Percentiles rank a stretch among this genome's conserved stretches.
Evolutionary conservation across 768 basidiomycete species (phyloP).

Genomic region (Leccinum subtestaceum): DNA sequence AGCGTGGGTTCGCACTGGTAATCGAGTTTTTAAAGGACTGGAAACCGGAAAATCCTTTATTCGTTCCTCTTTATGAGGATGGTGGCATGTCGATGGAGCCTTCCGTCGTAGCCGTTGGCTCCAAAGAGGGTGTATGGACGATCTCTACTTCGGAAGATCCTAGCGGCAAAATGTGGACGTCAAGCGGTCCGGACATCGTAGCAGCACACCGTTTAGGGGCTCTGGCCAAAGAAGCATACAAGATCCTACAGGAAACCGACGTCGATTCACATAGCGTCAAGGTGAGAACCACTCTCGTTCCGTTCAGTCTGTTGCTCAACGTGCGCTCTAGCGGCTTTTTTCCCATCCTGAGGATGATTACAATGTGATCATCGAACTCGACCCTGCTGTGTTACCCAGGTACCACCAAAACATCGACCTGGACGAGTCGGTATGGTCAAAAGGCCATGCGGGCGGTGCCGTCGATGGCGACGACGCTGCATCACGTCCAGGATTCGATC

Average conservation of each 20-base stretch:
- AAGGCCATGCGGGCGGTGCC: constrained; percentile 25
- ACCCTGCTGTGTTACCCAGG: constrained; percentile 61
- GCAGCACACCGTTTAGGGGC: constrained; percentile 71
- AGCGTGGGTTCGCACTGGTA: constrained; percentile 74
- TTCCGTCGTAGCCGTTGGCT: constrained; percentile 27
- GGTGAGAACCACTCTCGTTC: constrained; percentile 38
- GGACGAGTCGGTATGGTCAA: constrained; percentile 45
- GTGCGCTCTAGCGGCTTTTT: constrained; percentile 65
- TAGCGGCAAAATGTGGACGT: constrained; percentile 76
- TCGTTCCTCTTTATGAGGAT: constrained; percentile 66
- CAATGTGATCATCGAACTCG: constrained; percentile 77
- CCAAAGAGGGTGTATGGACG: constrained; percentile 61
- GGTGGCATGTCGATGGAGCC: constrained; percentile 6
- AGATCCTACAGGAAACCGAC: constrained; percentile 52
- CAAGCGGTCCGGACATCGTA: constrained; percentile 59
- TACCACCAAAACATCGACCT: constrained; percentile 69
- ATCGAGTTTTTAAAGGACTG: constrained; percentile 75
- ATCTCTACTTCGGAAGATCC: constrained; percentile 77
- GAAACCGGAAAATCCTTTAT: constrained; percentile 75
- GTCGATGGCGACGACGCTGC: constrained; percentile 31
- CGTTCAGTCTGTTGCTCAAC: not conserved
- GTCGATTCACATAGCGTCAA: constrained; percentile 51
- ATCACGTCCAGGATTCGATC: constrained; percentile 75
- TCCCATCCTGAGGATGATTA: constrained; percentile 81
- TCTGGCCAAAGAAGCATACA: constrained; percentile 75